Percentiles rank a stretch among this genome's conserved stretches.
These are phyloP conservation scores for Cercospora janseana DNA, from an alignment of 2,329 filamentous ascomycete genomes.

Conservation along the genomic window DNA sequence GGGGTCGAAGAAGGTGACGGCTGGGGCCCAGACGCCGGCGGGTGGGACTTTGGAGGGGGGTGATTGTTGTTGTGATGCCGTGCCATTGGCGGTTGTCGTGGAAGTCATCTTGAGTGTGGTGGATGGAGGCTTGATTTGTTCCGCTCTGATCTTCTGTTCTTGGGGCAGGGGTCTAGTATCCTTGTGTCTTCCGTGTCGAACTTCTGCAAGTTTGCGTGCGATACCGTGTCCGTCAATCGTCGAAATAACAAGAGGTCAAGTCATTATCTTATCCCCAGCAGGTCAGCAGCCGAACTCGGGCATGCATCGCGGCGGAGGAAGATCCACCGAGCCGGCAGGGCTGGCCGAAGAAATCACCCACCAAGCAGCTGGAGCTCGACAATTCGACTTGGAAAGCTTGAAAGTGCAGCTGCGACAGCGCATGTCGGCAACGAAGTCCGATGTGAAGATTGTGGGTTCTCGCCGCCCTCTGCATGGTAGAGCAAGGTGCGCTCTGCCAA, in stretches of 20 bases:
- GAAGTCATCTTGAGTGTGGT: no score
- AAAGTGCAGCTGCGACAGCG: not conserved
- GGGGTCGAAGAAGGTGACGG: constrained; percentile 49
- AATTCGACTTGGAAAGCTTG: constrained; percentile 8
- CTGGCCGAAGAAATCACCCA: not conserved
- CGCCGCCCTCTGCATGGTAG: no score
- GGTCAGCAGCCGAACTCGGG: constrained; percentile 13
- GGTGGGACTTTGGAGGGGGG: constrained; percentile 52
- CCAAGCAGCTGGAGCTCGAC: not conserved
- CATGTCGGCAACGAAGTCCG: constrained; percentile 7
- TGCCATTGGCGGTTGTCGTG: no score
- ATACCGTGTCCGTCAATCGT: not conserved
- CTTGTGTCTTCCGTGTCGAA: no score
- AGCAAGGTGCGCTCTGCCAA: no score
- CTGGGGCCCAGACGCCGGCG: constrained; percentile 40
- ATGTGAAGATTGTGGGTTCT: not conserved
- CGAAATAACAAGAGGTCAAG: not conserved
- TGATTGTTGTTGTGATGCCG: constrained; percentile 26
- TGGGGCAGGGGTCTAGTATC: no score
- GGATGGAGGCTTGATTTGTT: no score
- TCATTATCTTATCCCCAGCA: not conserved
- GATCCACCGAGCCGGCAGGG: not conserved
- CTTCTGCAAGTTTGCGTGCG: no score
- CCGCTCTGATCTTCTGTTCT: no score
- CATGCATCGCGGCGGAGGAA: constrained; percentile 12